These are phyloP conservation scores for Chaetomiaceae sp. DNA, from an alignment of 2,329 filamentous ascomycete species.

Conservation along the genomic window DNA sequence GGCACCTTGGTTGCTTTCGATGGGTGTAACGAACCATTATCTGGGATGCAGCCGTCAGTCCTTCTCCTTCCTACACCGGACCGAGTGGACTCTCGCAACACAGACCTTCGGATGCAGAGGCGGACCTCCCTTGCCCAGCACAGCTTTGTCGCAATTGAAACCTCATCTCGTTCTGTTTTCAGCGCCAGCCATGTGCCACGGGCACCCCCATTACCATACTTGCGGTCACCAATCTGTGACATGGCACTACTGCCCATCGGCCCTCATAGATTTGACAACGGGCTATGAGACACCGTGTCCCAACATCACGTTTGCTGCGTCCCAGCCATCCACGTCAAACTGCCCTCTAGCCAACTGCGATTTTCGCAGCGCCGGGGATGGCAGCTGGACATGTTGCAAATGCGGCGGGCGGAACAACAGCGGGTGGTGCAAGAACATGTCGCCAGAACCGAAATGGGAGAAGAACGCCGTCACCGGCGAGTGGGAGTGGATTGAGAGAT, in stretches of 20 bases:
- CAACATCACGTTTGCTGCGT: slow-evolving; percentile 42
- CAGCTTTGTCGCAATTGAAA: background rate
- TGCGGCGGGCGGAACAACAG: slow-evolving; percentile 46
- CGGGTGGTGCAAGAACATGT: slow-evolving; percentile 45
- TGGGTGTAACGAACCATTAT: background rate
- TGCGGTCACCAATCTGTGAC: slow-evolving; percentile 50
- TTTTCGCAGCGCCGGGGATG: slow-evolving; percentile 43
- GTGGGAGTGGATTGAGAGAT: slow-evolving; percentile 36
- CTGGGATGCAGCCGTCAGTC: background rate
- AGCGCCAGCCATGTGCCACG: slow-evolving; percentile 44
- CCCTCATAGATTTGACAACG: slow-evolving; percentile 42
- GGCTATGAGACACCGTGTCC: slow-evolving; percentile 45
- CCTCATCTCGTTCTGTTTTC: background rate
- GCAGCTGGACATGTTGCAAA: slow-evolving; percentile 49
- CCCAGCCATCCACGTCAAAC: slow-evolving; percentile 37
- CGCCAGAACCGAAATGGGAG: slow-evolving; percentile 27
- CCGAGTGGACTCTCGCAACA: background rate
- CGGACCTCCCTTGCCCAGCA: background rate
- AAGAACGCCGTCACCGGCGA: slow-evolving; percentile 30
- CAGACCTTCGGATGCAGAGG: background rate
- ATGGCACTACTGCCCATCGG: slow-evolving; percentile 49
- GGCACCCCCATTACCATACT: slow-evolving; percentile 46
- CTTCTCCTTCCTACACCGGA: no score
- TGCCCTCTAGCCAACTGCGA: slow-evolving; percentile 48
- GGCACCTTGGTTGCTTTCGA: background rate